These are phyloP conservation scores for Cercospora citrullina DNA, from an alignment of 2,329 filamentous ascomycete species.

Conservation along the genomic window DNA sequence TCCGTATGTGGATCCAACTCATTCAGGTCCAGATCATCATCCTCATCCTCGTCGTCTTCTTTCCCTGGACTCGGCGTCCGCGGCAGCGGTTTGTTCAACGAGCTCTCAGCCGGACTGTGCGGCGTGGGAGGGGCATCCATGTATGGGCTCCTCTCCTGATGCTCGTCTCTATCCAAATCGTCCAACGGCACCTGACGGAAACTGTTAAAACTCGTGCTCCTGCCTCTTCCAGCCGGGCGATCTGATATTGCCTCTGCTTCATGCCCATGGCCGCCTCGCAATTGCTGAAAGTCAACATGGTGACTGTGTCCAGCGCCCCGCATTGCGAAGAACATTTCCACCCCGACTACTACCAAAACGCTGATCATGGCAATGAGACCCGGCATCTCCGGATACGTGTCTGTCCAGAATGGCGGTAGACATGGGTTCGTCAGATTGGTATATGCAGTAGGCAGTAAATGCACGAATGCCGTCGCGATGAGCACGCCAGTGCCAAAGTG, in stretches of 20 bases:
- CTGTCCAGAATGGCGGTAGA: conserved; percentile 75
- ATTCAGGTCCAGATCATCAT: conserved; percentile 40
- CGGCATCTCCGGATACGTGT: conserved; percentile 75
- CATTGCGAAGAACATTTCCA: conserved; percentile 87
- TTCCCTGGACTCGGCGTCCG: conserved; percentile 24
- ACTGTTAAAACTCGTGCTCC: conserved; percentile 31
- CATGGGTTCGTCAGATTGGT: conserved; percentile 62
- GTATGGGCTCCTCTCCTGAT: conserved; percentile 26
- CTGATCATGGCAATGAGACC: conserved; percentile 80
- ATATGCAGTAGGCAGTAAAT: conserved; percentile 64
- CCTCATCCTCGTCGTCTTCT: conserved; percentile 26
- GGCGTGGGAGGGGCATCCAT: conserved; percentile 23
- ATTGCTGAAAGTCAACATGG: conserved; percentile 41
- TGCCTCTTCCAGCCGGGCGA: conserved; percentile 20
- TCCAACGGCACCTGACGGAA: conserved; percentile 33
- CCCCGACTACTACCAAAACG: conserved; percentile 76
- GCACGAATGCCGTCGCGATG: conserved; percentile 59
- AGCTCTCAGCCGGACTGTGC: conserved; percentile 10
- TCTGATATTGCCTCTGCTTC: conserved; percentile 18
- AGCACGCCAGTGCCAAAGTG: conserved; percentile 61
- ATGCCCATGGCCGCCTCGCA: conserved; percentile 28
- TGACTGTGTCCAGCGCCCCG: conserved; percentile 62
- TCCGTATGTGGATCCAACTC: conserved; percentile 35
- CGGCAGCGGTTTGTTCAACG: conserved; percentile 38
- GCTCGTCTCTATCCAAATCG: conserved; percentile 19